phyloP scores from a whole-genome alignment of 2,329 filamentous ascomycete genomes.

The Xylariaceae sp. region DNA sequence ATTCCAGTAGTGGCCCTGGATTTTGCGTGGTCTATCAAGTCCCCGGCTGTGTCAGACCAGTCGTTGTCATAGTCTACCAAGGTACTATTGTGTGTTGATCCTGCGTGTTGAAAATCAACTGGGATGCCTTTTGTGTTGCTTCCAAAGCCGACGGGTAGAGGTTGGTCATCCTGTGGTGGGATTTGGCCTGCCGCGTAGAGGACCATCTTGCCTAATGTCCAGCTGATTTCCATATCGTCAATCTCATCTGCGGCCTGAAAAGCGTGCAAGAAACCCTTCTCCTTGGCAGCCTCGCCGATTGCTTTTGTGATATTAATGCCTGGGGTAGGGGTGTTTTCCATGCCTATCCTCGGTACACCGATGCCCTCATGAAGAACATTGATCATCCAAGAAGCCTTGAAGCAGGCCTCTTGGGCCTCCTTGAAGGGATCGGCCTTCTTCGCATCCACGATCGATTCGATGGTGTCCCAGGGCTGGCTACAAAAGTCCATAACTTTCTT shows the following conservation, averaged over 20 bases:
- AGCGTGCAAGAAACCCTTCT: slow-evolving; percentile 71
- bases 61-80: slow-evolving; percentile 42
- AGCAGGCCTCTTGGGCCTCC: slow-evolving; percentile 82
- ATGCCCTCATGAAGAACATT: slow-evolving; percentile 95
- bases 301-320: slow-evolving; percentile 68
- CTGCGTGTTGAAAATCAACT: slow-evolving; percentile 77
- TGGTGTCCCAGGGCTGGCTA: slow-evolving; percentile 71
- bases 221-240: slow-evolving; percentile 85
- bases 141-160: slow-evolving; percentile 83
- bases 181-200: slow-evolving; percentile 90
- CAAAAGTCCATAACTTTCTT: slow-evolving; percentile 80
- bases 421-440: slow-evolving; percentile 71
- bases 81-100: slow-evolving; percentile 44
- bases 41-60: slow-evolving; percentile 47
- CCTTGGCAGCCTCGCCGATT: slow-evolving; percentile 60
- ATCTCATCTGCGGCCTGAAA: slow-evolving; percentile 95
- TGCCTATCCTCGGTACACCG: slow-evolving; percentile 76
- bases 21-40: slow-evolving; percentile 60
- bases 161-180: slow-evolving; percentile 52
- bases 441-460: slow-evolving; percentile 59
- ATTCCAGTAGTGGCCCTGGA: slow-evolving; percentile 67
- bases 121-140: slow-evolving; percentile 68
- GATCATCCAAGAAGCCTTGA: slow-evolving; percentile 97
- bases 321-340: slow-evolving; percentile 56
- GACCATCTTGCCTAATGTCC: slow-evolving; percentile 95